Conservation (phyloP, 176 grass and related monocot species). For the Poa annua region DNA sequence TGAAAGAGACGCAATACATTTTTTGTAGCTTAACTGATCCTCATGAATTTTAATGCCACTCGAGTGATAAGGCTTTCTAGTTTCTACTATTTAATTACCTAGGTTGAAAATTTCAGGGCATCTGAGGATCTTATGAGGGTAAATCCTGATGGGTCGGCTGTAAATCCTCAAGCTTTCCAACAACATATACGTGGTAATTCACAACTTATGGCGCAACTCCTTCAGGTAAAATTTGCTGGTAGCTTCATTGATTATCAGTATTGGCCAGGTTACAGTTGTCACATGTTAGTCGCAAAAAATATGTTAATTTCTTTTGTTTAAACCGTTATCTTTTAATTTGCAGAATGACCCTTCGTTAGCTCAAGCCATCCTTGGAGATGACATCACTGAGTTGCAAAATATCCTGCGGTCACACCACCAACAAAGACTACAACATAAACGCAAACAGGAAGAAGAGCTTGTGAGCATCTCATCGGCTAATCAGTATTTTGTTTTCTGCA, state of each 20-base stretch:
- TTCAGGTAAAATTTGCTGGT: constrained; percentile 61
- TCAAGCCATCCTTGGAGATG: constrained; percentile 82
- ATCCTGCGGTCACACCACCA: constrained; percentile 68
- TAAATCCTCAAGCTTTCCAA: constrained; percentile 81
- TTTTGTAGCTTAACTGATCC: constrained; percentile 15
- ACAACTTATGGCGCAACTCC: constrained; percentile 86
- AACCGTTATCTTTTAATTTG: constrained; percentile 41
- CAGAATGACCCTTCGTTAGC: constrained; percentile 94
- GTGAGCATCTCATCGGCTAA: constrained; percentile 58
- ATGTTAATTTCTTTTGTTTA: constrained; percentile 14
- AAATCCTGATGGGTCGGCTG: constrained; percentile 76
- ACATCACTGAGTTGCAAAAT: constrained; percentile 78
- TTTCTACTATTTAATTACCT: constrained; percentile 39
- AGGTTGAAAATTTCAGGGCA: constrained; percentile 51
- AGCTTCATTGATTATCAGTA: constrained; percentile 7
- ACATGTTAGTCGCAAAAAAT: not conserved
- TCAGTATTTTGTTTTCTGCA: constrained; percentile 4
- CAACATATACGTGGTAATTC: constrained; percentile 80
- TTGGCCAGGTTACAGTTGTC: not conserved
- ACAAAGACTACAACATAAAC: constrained; percentile 63
- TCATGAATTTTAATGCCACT: not conserved
- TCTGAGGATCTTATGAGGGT: constrained; percentile 60
- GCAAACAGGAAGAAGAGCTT: constrained; percentile 94
- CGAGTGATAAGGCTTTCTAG: not conserved
- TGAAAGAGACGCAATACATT: not conserved